Conservation (phyloP, 306 rosid genomes). For the Cajanus cajan region DNA sequence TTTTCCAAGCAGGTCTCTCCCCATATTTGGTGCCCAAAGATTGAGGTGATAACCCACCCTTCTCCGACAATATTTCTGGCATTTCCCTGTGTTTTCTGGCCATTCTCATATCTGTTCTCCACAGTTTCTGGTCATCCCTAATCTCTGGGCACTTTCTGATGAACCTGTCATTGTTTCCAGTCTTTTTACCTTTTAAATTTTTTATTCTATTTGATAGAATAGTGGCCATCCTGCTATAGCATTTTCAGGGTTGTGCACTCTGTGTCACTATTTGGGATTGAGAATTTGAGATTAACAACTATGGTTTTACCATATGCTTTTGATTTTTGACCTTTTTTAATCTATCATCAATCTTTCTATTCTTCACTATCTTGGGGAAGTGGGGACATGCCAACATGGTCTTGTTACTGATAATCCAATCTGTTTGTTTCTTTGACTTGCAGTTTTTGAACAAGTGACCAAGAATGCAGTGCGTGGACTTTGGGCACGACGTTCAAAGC, state of each 20-base stretch:
- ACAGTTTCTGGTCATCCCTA: neutral
- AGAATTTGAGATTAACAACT: neutral
- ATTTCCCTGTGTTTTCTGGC: neutral
- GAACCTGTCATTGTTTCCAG: neutral
- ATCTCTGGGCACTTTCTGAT: neutral
- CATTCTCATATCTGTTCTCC: neutral
- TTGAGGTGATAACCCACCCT: neutral
- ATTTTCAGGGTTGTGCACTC: neutral
- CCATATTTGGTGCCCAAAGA: too few relatives aligned
- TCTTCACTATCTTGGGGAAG: constrained; percentile 1
- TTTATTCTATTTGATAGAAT: neutral
- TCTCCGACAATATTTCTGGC: neutral
- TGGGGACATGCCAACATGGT: neutral
- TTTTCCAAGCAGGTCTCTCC: too few relatives aligned
- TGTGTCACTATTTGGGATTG: neutral
- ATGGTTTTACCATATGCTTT: neutral
- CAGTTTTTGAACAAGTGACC: constrained; percentile 98
- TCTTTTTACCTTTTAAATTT: neutral
- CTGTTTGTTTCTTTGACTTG: constrained; percentile 20
- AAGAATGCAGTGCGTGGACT: constrained; percentile 93
- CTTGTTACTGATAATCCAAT: neutral
- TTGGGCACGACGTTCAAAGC: constrained; percentile 97
- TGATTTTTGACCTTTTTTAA: neutral
- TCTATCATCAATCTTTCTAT: neutral
- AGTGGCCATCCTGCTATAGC: neutral